Conservation (phyloP, 1,139 yeast species). For the Pichia sp. region DNA sequence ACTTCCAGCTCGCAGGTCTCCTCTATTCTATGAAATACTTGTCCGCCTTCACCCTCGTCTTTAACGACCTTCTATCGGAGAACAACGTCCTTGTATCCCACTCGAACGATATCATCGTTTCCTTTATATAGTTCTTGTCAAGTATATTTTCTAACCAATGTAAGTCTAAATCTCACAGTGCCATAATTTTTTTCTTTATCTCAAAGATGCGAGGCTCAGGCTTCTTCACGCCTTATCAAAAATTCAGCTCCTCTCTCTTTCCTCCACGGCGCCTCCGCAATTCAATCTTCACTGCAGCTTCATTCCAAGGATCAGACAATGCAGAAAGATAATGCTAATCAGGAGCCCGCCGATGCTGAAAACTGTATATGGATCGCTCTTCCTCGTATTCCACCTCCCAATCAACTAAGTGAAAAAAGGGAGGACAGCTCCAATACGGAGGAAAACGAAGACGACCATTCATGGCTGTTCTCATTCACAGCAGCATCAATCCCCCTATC, state of each 20-base stretch:
- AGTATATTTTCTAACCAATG: not conserved
- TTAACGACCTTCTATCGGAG: constrained; percentile 2
- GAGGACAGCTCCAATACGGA: no score
- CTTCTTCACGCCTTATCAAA: no score
- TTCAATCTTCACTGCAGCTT: no score
- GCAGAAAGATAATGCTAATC: no score
- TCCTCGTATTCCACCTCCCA: not conserved
- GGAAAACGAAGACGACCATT: not conserved
- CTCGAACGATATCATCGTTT: constrained; percentile 1
- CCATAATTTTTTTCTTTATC: no score
- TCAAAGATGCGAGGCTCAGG: no score
- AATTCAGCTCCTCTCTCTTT: no score
- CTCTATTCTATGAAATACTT: constrained; percentile 18
- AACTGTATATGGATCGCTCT: constrained; percentile 1
- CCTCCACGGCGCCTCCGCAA: no score
- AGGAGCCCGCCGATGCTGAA: not conserved
- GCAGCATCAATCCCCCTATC: constrained; percentile 6
- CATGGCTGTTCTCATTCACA: constrained; percentile 5
- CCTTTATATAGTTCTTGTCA: constrained; percentile 5
- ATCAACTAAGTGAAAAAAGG: not conserved
- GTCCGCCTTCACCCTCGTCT: constrained; percentile 2
- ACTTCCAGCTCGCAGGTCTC: constrained; percentile 28
- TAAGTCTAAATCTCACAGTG: not conserved
- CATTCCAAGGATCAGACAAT: no score
- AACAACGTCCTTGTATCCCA: constrained; percentile 2